Evolutionary conservation across 2,329 filamentous ascomycete genomes (phyloP).

Genomic region (Fonsecaea monophora): DNA sequence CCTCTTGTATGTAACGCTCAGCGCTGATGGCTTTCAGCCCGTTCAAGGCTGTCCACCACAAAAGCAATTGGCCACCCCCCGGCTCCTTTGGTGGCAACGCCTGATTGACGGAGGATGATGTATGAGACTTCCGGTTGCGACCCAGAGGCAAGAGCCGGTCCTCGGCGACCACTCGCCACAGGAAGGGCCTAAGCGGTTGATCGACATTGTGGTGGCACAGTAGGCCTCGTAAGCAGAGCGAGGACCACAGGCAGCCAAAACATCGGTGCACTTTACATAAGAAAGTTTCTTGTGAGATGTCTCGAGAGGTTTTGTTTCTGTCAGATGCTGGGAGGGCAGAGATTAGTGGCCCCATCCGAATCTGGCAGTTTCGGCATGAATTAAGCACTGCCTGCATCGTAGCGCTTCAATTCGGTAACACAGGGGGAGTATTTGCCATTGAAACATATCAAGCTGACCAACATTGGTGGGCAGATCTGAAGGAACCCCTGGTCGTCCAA

Average conservation of each 20-base stretch:
- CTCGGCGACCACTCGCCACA: not conserved
- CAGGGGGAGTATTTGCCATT: not conserved
- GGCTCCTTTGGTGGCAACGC: not conserved
- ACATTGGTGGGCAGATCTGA: not conserved
- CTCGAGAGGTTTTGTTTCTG: constrained; percentile 7
- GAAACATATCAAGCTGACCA: constrained; percentile 1
- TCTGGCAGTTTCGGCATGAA: not conserved
- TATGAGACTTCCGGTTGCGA: not conserved
- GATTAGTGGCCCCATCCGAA: not conserved
- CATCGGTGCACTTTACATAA: constrained; percentile 14
- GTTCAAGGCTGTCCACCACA: not conserved
- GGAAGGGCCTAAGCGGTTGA: not conserved
- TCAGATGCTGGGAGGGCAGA: not conserved
- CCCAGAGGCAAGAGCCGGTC: not conserved
- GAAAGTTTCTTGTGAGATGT: constrained; percentile 7
- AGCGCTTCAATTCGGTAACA: not conserved
- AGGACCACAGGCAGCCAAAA: not conserved
- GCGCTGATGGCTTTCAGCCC: not conserved
- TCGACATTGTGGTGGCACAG: constrained; percentile 3
- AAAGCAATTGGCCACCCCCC: not conserved
- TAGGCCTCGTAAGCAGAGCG: not conserved
- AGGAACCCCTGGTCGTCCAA: not conserved
- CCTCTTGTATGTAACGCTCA: not conserved
- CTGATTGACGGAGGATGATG: not conserved
- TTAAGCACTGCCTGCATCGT: not conserved